Base-by-base conservation (phyloP, 208 protist genomes). In the Leishmania amazonensis region DNA sequence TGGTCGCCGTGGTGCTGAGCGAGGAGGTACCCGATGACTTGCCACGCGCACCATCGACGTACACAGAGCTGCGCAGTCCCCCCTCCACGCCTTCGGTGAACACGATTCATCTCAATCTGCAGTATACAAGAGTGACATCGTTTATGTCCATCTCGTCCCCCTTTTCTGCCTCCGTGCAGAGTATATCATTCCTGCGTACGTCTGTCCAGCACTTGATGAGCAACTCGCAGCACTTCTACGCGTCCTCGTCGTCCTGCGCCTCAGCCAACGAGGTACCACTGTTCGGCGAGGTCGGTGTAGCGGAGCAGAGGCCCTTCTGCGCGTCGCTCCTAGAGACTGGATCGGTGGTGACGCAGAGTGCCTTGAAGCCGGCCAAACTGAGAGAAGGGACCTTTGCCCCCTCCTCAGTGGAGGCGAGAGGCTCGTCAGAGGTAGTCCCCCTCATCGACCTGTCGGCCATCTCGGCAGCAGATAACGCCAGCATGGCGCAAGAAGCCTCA, bases 61-160 rank as follows among this genome's bases (percentile, higher is more conserved):
- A 47, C 42, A 4, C n/a, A 13, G 49, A 72, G 31, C 62, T 40
- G 24, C 78, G 67, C 58, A 57, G 78, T 5, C 76, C 54, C 62
- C 35, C 67, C 53, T 79, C 74, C 64, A 83, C 75, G 1, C 47
- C 79, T 49, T 72, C 64, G 31, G 79, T 85, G 38, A 62, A 81
- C 42, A 58, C 80, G 19, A 89, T 89, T 72, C 77, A 87, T 13
- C 76, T 89, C 13, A 73, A 85, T 58, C 62, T 62, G 47, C 80
- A 82, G 40, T 85, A 57, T 35, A 60, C 35, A 13, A 54, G 64
- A 31, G 45, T 49, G 45, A 76, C 83, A 15, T 81, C 86, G 2
- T 85, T 87, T 38, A 87, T 89, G 83, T 89, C 86, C 19, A 79
- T 89, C 67, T 85, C 86, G 45, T 84, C 81, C 9, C 71, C 49